Conservation (phyloP, 1,139 yeast species). For the Lodderomyces jiufengensis region DNA sequence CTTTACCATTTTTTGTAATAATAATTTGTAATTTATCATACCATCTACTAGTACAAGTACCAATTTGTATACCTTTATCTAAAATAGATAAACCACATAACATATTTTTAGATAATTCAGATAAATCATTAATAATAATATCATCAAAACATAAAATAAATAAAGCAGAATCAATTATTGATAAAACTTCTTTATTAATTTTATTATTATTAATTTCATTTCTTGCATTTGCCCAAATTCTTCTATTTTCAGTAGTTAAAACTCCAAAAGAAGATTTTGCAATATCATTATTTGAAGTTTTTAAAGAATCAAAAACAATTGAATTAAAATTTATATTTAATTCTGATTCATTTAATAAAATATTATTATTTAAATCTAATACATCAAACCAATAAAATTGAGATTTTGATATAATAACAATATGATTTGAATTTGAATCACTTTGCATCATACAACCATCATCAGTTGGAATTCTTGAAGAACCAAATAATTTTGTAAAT, state of each 20-base stretch:
- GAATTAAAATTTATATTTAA: conserved; percentile 71
- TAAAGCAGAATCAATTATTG: conserved; percentile 74
- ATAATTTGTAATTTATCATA: conserved; percentile 88
- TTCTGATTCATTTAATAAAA: conserved; percentile 70
- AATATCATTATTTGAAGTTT: conserved; percentile 58
- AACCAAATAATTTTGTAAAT: conserved; percentile 79
- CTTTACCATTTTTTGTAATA: conserved; percentile 87
- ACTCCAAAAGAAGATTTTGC: conserved; percentile 87
- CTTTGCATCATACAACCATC: conserved; percentile 84
- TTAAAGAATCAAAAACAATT: conserved; percentile 67
- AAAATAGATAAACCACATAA: conserved; percentile 80
- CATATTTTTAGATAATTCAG: conserved; percentile 76
- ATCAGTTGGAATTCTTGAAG: conserved; percentile 76
- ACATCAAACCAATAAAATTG: conserved; percentile 96
- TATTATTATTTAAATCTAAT: conserved; percentile 64
- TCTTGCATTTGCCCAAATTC: conserved; percentile 79
- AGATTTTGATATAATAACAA: conserved; percentile 79
- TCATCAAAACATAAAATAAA: conserved; percentile 83
- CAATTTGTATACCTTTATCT: conserved; percentile 83
- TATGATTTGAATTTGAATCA: conserved; percentile 70
- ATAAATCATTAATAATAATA: conserved; percentile 59
- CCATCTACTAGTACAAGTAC: conserved; percentile 95
- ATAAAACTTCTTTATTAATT: conserved; percentile 65
- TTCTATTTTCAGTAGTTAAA: conserved; percentile 81
- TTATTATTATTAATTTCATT: conserved; percentile 40